Percentiles rank a stretch among this genome's conserved stretches.
Conservation (phyloP, 1,139 yeast species). For the Pneumocystis jirovecii region DNA sequence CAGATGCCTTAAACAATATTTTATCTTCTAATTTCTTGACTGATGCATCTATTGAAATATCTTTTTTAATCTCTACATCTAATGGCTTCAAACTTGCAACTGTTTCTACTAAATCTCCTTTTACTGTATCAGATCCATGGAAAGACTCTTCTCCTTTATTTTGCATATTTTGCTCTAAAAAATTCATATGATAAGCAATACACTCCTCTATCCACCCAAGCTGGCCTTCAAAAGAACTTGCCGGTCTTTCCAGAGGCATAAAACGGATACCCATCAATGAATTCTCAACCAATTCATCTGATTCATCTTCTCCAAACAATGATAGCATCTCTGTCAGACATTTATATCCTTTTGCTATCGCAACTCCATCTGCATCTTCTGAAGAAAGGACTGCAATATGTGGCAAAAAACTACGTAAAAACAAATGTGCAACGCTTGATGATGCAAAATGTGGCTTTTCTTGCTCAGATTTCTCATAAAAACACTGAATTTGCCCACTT, state of each 20-base stretch:
- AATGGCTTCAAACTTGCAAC: background rate
- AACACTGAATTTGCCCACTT: background rate
- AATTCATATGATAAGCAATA: background rate
- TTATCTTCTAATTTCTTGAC: background rate
- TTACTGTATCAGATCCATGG: background rate
- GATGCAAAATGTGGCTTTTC: conserved; percentile 8
- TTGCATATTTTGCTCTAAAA: background rate
- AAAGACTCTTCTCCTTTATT: background rate
- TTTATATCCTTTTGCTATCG: conserved; percentile 28
- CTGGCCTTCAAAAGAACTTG: background rate
- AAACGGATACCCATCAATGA: background rate
- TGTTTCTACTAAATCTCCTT: background rate
- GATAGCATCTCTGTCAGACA: conserved; percentile 28
- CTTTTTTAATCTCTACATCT: background rate
- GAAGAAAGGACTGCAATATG: conserved; percentile 42
- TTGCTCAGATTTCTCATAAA: background rate
- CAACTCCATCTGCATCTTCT: conserved; percentile 34
- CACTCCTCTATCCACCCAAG: background rate
- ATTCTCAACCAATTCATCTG: conserved; percentile 2
- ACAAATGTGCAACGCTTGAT: conserved; percentile 24
- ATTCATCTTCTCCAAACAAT: conserved; percentile 28
- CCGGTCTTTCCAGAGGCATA: background rate
- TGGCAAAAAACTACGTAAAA: conserved; percentile 33
- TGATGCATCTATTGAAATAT: background rate
- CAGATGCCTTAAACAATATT: background rate